Evolutionary conservation across 345 rosid genomes (phyloP).

Genomic region (Gossypium thurberi): DNA sequence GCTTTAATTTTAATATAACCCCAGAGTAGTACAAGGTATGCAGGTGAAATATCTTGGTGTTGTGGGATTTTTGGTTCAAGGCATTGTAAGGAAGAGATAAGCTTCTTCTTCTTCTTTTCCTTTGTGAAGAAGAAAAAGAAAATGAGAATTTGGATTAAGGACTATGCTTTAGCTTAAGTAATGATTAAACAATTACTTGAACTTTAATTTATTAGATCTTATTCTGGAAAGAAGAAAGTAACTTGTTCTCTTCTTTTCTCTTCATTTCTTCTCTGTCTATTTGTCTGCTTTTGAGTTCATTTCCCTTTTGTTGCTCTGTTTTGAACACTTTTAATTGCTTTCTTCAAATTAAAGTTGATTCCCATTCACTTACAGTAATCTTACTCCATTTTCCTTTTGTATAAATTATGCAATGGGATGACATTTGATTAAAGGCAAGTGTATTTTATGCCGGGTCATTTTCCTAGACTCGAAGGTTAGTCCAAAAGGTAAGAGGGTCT

Average conservation of each 20-base stretch:
- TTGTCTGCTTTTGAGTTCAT: background rate
- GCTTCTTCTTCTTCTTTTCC: background rate
- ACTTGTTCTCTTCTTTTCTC: slow-evolving; percentile 3
- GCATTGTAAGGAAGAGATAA: background rate
- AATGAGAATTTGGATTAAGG: background rate
- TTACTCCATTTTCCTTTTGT: background rate
- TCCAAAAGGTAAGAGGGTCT: fast-evolving
- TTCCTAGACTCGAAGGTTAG: fast-evolving
- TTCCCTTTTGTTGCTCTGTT: background rate
- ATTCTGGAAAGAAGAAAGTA: slow-evolving; percentile 5
- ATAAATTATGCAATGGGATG: no score
- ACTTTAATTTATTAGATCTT: background rate
- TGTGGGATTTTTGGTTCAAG: background rate
- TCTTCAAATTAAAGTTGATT: background rate
- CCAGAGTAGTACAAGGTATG: background rate
- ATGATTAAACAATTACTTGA: background rate
- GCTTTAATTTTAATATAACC: background rate
- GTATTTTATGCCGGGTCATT: background rate
- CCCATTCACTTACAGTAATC: background rate
- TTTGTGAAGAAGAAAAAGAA: background rate
- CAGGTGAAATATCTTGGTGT: background rate
- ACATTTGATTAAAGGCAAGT: background rate
- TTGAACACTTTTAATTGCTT: background rate
- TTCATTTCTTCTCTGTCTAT: background rate
- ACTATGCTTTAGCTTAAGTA: background rate